Conservation (phyloP, 768 basidiomycete species). For the Lactarius hengduanensis region DNA sequence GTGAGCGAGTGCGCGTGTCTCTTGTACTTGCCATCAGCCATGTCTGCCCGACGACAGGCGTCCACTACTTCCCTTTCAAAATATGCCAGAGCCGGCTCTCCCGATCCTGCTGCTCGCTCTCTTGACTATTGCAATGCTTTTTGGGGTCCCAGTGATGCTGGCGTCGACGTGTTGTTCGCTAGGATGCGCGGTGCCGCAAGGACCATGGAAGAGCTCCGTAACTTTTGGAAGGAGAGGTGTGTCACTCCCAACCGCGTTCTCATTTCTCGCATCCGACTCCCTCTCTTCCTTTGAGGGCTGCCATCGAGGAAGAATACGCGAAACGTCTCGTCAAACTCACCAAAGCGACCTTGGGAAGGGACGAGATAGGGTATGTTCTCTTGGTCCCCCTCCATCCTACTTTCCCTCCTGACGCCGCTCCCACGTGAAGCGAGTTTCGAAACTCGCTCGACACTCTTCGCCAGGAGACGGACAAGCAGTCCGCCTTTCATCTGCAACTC, state of each 20-base stretch:
- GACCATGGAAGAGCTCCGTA: constrained; percentile 85
- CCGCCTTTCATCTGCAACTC: constrained; percentile 67
- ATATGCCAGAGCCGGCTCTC: constrained; percentile 59
- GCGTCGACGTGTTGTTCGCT: constrained; percentile 88
- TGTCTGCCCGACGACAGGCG: constrained; percentile 75
- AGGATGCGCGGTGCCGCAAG: constrained; percentile 82
- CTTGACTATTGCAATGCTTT: constrained; percentile 96
- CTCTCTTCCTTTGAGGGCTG: constrained; percentile 50
- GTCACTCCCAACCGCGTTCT: constrained; percentile 32
- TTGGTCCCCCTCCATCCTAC: neutral
- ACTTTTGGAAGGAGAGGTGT: constrained; percentile 93
- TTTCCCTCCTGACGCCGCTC: neutral
- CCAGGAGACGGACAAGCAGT: constrained; percentile 81
- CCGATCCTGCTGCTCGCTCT: constrained; percentile 47
- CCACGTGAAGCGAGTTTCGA: constrained; percentile 66
- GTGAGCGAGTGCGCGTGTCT: neutral
- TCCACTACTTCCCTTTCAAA: constrained; percentile 79
- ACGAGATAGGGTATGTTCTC: constrained; percentile 83
- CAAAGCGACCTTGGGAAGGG: constrained; percentile 72
- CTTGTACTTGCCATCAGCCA: constrained; percentile 33
- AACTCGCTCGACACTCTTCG: constrained; percentile 77
- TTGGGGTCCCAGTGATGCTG: constrained; percentile 86
- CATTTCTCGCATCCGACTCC: constrained; percentile 1
- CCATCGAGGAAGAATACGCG: constrained; percentile 95
- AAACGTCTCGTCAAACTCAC: constrained; percentile 79